Percentiles rank a stretch among this genome's conserved stretches.
phyloP scores from a whole-genome alignment of 345 rosid genomes.

The Microcos paniculata region DNA sequence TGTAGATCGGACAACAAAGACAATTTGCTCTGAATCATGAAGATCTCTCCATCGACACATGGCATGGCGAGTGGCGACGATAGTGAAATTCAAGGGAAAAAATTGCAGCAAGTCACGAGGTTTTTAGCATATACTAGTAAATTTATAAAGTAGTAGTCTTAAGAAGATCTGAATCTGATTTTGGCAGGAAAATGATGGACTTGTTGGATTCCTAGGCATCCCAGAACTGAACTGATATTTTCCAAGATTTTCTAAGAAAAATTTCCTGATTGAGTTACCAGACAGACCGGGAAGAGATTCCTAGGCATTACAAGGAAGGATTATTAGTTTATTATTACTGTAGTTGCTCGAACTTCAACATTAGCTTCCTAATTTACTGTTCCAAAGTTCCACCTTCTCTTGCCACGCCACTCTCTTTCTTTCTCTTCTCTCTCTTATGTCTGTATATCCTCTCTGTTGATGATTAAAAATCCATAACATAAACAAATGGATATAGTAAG shows the following conservation, averaged over 20 bases:
- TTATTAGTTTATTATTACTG: background rate
- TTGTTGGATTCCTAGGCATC: background rate
- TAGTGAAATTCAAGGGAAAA: background rate
- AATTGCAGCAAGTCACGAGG: background rate
- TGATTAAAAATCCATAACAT: background rate
- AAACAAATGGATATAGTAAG: background rate
- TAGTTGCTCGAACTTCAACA: background rate
- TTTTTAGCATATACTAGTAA: background rate
- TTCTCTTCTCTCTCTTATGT: no score
- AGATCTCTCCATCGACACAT: background rate
- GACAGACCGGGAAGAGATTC: background rate
- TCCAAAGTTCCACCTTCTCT: background rate
- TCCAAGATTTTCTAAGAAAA: background rate
- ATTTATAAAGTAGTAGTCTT: background rate
- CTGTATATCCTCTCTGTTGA: background rate
- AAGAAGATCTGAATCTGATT: background rate
- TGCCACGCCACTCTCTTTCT: background rate
- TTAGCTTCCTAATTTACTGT: background rate
- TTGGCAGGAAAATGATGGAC: background rate
- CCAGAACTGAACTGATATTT: background rate
- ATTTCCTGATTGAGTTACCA: background rate
- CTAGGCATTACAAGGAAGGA: background rate
- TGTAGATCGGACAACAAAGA: no score
- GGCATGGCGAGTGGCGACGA: background rate
- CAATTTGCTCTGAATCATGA: background rate